Percentiles rank a stretch among this genome's conserved stretches.
phyloP scores from a whole-genome alignment of 495 filamentous ascomycete genomes.

The Xylaria flabelliformis region DNA sequence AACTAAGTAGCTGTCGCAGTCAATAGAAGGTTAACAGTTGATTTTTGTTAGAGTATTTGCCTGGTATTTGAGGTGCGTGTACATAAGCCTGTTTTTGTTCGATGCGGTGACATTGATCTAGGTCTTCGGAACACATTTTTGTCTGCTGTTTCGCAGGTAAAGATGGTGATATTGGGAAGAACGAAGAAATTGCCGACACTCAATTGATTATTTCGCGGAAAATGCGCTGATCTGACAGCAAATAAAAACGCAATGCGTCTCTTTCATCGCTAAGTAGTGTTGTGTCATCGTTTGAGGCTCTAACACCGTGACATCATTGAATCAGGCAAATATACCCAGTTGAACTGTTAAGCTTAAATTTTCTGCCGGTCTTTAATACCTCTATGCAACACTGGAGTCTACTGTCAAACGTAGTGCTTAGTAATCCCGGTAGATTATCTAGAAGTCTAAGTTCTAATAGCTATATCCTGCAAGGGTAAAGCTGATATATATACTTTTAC shows the following conservation, averaged over 20 bases:
- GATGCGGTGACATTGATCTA: neutral
- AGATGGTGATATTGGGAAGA: neutral
- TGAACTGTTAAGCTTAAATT: neutral
- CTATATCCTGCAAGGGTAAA: too few species aligned
- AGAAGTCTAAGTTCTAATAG: too few species aligned
- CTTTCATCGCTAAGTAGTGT: neutral
- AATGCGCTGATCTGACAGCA: neutral
- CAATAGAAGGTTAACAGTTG: neutral
- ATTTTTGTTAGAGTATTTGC: neutral
- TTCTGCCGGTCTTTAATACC: neutral
- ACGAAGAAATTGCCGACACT: neutral
- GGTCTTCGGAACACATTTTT: neutral
- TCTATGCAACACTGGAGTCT: neutral
- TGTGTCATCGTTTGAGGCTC: neutral
- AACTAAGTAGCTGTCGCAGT: neutral
- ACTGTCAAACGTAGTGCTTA: too few species aligned
- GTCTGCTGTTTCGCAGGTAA: neutral
- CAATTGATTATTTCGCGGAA: neutral
- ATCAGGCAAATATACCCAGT: neutral
- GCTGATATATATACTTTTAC: too few species aligned
- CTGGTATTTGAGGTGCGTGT: neutral
- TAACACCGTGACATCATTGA: neutral
- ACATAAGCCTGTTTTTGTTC: neutral
- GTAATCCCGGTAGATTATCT: too few species aligned
- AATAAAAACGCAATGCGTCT: neutral